Evolutionary conservation across 768 basidiomycete species (phyloP), one percentile per base, ranked within the genome.

Genomic region (Naganishia friedmannii): DNA sequence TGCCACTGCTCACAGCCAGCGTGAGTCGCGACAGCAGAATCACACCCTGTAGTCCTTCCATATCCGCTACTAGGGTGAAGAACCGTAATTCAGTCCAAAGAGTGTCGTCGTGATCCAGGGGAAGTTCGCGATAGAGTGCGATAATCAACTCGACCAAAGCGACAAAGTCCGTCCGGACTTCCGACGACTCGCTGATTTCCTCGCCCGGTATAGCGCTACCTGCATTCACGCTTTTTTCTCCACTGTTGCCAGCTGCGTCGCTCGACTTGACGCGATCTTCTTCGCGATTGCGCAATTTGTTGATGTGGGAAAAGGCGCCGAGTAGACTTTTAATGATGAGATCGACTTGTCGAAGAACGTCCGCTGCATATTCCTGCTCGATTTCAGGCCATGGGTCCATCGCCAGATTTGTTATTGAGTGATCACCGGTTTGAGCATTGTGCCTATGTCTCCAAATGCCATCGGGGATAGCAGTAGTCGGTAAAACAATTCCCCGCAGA

Each of bases 331-430:
- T 67, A 63, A 72, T 53, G 19, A 66, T 42, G 6, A 67, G 39
- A 51, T 72, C 71, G 4, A 72, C 42, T 26, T 68, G 60, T 21
- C 45, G 32, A 19, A 72, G 57, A 19, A 60, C 60, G 17, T 69
- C 71, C 21, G 46, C 58, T 53, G 32, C 31, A 57, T 68, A 72
- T 53, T 68, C 71, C 46, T 53, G 58, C 53, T 72, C 71, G 12
- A 69, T 58, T 17, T 68, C 42, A 3, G 71, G 71, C 71, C 71
- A 72, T 6, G n/a, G 26, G 48, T 72, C 71, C 57, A 68, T 54
- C 26, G n/a, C 23, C 37, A n/a, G 8, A 17, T 21, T 39, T 3
- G 57, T 46, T 34, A 60, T 28, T 3, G 60, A 4, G 29, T 45
- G 34, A 42, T 58, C 7, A 5, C 39, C 39, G 23, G n/a, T 29